Conservation (phyloP, 768 basidiomycete genomes). For the Gymnopilus dilepis region DNA sequence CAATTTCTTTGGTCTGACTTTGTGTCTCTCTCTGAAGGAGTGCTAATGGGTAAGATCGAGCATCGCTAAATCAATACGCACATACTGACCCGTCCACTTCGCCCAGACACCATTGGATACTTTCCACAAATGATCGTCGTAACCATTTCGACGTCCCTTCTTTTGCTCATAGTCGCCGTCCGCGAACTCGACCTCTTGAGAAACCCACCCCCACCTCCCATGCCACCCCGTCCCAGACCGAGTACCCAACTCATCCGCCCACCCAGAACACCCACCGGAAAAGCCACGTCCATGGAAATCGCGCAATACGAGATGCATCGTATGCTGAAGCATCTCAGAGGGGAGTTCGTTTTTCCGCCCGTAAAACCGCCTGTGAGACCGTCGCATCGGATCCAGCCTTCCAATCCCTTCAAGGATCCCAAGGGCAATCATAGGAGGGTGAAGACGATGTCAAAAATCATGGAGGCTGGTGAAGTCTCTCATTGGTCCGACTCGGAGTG, state of each 20-base stretch:
- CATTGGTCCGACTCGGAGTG: constrained; percentile 35
- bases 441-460: constrained; percentile 39
- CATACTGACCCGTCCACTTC: background rate
- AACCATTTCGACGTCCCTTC: constrained; percentile 43
- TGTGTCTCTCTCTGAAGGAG: constrained; percentile 35
- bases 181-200: constrained; percentile 42
- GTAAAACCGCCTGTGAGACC: constrained; percentile 35
- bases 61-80: background rate
- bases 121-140: constrained; percentile 63
- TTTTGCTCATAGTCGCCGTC: constrained; percentile 48
- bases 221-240: constrained; percentile 19
- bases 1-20: constrained; percentile 3
- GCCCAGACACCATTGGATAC: constrained; percentile 56
- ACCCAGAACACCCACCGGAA: constrained; percentile 33
- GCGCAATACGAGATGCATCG: constrained; percentile 44
- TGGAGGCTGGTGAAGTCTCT: constrained; percentile 37
- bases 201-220: constrained; percentile 16
- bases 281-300: constrained; percentile 38
- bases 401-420: constrained; percentile 22
- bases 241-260: constrained; percentile 32
- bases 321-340: constrained; percentile 41
- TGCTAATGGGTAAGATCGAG: constrained; percentile 47
- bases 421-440: constrained; percentile 40
- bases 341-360: constrained; percentile 50
- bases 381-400: constrained; percentile 27